Conservation (phyloP, 78 protist genomes). For the Cavenderia fasciculata region DNA sequence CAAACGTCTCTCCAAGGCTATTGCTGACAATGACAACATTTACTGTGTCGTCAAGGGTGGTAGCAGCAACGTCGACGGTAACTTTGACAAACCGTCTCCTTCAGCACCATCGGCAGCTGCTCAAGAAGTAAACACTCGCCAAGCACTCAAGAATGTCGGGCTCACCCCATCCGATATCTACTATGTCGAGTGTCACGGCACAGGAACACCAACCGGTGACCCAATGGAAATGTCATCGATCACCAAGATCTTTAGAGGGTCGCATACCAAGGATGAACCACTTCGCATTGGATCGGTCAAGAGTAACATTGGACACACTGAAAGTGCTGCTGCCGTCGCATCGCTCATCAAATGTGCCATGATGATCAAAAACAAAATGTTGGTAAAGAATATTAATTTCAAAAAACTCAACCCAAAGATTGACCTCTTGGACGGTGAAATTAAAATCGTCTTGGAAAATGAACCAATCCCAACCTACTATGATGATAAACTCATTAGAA, state of each 20-base stretch:
- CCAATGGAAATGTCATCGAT: slow-evolving; percentile 67
- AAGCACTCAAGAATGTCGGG: not conserved
- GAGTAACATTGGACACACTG: slow-evolving; percentile 83
- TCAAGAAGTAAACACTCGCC: slow-evolving; percentile 1
- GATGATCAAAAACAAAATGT: not conserved
- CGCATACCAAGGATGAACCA: not conserved
- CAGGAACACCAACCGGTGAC: slow-evolving; percentile 84
- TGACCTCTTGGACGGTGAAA: slow-evolving; percentile 2
- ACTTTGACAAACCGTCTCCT: not conserved
- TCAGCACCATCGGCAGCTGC: slow-evolving; percentile 3
- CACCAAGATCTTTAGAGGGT: not conserved
- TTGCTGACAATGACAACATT: not conserved
- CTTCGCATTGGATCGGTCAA: slow-evolving; percentile 74
- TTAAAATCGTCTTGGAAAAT: slow-evolving; percentile 20
- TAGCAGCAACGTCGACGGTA: slow-evolving; percentile 13
- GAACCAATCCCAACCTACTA: not conserved
- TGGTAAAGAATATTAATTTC: slow-evolving; percentile 35
- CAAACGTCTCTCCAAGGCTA: not conserved
- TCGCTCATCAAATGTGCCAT: slow-evolving; percentile 52
- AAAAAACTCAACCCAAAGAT: slow-evolving; percentile 18
- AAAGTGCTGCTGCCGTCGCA: slow-evolving; percentile 78
- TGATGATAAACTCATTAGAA: not conserved
- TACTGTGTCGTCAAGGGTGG: slow-evolving; percentile 21
- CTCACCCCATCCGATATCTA: not conserved
- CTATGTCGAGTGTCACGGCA: slow-evolving; percentile 73